Percentiles rank a stretch among this genome's conserved stretches.
phyloP scores from a whole-genome alignment of 352 stramenopile species.

The Blastocystis hominis region DNA sequence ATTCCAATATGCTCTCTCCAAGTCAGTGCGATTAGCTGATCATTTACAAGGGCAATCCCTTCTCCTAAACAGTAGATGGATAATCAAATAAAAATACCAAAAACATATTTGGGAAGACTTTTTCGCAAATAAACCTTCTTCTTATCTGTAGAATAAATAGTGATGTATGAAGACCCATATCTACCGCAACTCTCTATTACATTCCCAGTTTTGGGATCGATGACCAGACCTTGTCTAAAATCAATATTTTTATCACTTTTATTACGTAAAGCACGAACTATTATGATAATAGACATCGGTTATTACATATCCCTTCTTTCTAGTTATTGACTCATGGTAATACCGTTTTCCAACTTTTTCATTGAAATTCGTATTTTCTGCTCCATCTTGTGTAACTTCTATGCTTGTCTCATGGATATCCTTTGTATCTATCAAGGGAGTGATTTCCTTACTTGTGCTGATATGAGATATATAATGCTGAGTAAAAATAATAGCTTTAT shows the following conservation, averaged over 20 bases:
- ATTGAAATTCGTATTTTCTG: too few relatives aligned
- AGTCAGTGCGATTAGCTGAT: background rate
- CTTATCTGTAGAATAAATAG: slow-evolving; percentile 16
- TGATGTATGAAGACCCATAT: background rate
- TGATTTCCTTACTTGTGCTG: too few relatives aligned
- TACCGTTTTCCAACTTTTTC: too few relatives aligned
- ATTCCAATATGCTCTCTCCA: background rate
- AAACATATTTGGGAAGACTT: background rate
- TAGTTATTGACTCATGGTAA: background rate
- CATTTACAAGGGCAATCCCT: background rate
- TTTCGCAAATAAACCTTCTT: slow-evolving; percentile 10
- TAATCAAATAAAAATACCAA: background rate
- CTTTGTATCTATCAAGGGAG: too few relatives aligned
- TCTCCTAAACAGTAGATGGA: background rate
- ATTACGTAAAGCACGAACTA: slow-evolving; percentile 16
- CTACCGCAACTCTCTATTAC: slow-evolving; percentile 29
- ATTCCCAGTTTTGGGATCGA: background rate
- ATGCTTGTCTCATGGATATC: too few relatives aligned
- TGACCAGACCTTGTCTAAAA: slow-evolving; percentile 23
- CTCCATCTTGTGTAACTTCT: too few relatives aligned
- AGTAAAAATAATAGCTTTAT: too few relatives aligned
- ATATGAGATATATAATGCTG: too few relatives aligned
- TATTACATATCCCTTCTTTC: slow-evolving; percentile 12
- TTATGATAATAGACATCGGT: slow-evolving; percentile 7
- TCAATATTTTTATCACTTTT: background rate